Evolutionary conservation across 495 filamentous ascomycete genomes (phyloP).

Genomic region (Trichoderma asperelloides): DNA sequence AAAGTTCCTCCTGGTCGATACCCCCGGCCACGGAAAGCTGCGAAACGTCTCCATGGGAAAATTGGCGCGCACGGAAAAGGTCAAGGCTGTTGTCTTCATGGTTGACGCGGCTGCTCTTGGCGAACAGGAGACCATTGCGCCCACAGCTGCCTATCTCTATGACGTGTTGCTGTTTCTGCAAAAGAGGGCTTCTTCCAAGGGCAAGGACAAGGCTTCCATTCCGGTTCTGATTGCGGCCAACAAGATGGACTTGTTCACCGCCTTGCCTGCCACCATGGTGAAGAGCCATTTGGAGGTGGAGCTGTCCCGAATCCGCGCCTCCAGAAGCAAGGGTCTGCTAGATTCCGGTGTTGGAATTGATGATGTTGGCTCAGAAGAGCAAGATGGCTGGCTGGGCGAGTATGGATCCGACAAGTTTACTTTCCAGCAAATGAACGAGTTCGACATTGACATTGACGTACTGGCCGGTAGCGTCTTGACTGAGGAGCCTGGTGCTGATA

Average conservation of each 20-base stretch:
- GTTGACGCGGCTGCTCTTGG: conserved; percentile 72
- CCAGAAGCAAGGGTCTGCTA: conserved; percentile 69
- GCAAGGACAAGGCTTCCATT: conserved; percentile 52
- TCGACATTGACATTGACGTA: conserved; percentile 70
- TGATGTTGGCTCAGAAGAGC: conserved; percentile 49
- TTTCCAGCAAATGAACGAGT: conserved; percentile 75
- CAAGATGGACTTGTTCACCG: conserved; percentile 92
- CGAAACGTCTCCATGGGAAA: conserved; percentile 45
- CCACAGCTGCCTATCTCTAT: conserved; percentile 58
- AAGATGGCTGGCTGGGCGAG: conserved; percentile 75
- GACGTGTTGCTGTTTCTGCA: conserved; percentile 77
- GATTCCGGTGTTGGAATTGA: conserved; percentile 61
- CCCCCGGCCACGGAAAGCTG: conserved; percentile 84
- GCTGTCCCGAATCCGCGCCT: conserved; percentile 67
- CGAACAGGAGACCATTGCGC: conserved; percentile 34
- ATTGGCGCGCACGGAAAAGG: conserved; percentile 54
- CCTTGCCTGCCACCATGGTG: conserved; percentile 71
- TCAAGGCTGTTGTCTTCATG: conserved; percentile 77
- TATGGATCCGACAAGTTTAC: conserved; percentile 66
- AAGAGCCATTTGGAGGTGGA: conserved; percentile 69
- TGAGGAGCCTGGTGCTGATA: conserved; percentile 58
- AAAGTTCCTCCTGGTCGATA: conserved; percentile 70
- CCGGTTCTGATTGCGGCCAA: conserved; percentile 82
- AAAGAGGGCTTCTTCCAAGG: conserved; percentile 50
- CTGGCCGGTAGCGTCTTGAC: conserved; percentile 66